These are phyloP conservation scores for Ilyonectria sp. DNA, from an alignment of 2,329 filamentous ascomycete genomes.

Conservation along the genomic window DNA sequence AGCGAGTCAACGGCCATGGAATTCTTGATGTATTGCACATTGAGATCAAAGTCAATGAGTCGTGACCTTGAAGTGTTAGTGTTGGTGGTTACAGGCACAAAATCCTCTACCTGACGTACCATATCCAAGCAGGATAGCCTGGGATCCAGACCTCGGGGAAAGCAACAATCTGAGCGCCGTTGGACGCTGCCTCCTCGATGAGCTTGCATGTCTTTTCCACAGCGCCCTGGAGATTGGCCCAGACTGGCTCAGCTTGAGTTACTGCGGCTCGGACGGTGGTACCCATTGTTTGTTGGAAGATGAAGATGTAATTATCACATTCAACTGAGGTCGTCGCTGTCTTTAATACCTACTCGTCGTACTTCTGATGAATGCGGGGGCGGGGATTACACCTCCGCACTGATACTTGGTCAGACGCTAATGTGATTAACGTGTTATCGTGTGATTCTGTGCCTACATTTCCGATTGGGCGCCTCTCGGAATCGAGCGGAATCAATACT, in stretches of 20 bases:
- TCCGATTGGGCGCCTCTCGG: too few relatives aligned
- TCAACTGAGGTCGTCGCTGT: background rate
- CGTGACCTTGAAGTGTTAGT: conserved; percentile 40
- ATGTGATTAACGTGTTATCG: too few relatives aligned
- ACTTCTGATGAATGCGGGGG: conserved; percentile 5
- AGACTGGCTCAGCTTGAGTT: conserved; percentile 28
- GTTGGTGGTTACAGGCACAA: background rate
- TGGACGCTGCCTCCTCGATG: conserved; percentile 66
- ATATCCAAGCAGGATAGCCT: conserved; percentile 63
- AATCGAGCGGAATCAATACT: too few relatives aligned
- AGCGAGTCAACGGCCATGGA: conserved; percentile 55
- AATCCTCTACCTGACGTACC: conserved; percentile 44
- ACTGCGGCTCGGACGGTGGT: conserved; percentile 19
- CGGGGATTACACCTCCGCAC: conserved; percentile 18
- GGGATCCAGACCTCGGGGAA: conserved; percentile 69
- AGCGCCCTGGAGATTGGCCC: conserved; percentile 12
- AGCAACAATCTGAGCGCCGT: conserved; percentile 66
- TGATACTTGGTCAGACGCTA: conserved; percentile 2
- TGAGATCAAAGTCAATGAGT: conserved; percentile 34
- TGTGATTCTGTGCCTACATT: too few relatives aligned
- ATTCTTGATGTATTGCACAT: conserved; percentile 56
- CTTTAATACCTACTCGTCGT: background rate
- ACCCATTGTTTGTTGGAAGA: background rate
- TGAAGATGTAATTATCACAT: background rate
- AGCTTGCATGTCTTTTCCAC: conserved; percentile 57